phyloP scores from a whole-genome alignment of 2,329 filamentous ascomycete genomes.

The Diaporthe vaccinii region DNA sequence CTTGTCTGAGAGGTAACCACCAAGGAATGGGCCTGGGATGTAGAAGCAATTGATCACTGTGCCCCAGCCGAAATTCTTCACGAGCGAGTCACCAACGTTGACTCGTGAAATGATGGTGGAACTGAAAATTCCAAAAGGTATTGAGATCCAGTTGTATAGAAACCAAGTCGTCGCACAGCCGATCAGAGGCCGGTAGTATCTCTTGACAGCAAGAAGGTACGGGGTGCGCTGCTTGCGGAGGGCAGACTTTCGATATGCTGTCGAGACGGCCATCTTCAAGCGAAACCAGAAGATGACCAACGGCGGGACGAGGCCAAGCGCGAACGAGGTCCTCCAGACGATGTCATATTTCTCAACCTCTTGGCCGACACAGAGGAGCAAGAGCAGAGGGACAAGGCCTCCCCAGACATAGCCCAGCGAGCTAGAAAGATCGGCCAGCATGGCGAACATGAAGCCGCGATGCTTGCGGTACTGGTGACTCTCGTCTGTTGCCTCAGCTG shows the following conservation, averaged over 20 bases:
- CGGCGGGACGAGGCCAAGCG: slow-evolving; percentile 63
- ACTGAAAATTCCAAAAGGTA: slow-evolving; percentile 68
- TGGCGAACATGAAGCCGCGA: slow-evolving; percentile 69
- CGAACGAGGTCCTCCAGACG: slow-evolving; percentile 67
- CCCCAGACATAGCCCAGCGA: slow-evolving; percentile 65
- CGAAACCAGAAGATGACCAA: slow-evolving; percentile 67
- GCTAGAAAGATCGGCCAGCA: slow-evolving; percentile 64
- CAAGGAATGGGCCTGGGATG: slow-evolving; percentile 61
- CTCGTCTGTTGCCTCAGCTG: slow-evolving; percentile 68
- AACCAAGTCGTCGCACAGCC: slow-evolving; percentile 65
- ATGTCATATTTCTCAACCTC: slow-evolving; percentile 54
- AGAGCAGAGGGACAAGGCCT: slow-evolving; percentile 62
- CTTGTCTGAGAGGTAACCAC: slow-evolving; percentile 61
- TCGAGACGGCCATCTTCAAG: slow-evolving; percentile 64
- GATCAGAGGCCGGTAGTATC: slow-evolving; percentile 63
- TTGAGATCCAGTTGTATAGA: slow-evolving; percentile 66
- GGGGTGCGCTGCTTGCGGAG: slow-evolving; percentile 60
- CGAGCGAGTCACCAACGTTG: slow-evolving; percentile 56
- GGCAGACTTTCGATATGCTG: slow-evolving; percentile 60
- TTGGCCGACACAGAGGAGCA: slow-evolving; percentile 63
- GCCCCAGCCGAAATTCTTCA: slow-evolving; percentile 59
- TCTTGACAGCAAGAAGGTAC: slow-evolving; percentile 60
- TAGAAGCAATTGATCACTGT: slow-evolving; percentile 65
- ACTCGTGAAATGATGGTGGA: slow-evolving; percentile 63
- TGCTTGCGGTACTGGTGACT: slow-evolving; percentile 57